These are phyloP conservation scores for Helminthosporium solani DNA, from an alignment of 2,329 filamentous ascomycete species.

Conservation along the genomic window DNA sequence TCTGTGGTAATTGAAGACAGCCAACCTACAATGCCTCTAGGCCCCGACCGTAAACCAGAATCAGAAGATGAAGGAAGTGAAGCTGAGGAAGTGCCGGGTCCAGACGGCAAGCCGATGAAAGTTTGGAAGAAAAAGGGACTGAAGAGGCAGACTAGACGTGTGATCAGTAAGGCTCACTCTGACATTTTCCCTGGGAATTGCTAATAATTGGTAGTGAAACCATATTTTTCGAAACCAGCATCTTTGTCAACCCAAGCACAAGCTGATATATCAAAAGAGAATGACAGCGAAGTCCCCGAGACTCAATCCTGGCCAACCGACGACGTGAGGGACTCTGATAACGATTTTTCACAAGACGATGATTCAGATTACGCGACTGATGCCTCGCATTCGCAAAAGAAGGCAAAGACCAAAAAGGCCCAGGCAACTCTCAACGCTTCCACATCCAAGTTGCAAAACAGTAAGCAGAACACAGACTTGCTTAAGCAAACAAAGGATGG, in stretches of 20 bases:
- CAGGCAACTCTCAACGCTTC: slow-evolving; percentile 4
- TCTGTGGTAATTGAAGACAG: slow-evolving; percentile 45
- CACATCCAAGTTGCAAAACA: slow-evolving; percentile 3
- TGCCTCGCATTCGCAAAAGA: slow-evolving; percentile 37
- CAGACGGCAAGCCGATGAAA: slow-evolving; percentile 60
- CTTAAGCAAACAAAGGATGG: slow-evolving; percentile 24
- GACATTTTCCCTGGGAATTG: slow-evolving; percentile 9
- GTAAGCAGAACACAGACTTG: slow-evolving; percentile 5
- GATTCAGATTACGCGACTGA: slow-evolving; percentile 47
- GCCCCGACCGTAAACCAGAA: slow-evolving; percentile 45
- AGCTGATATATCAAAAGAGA: slow-evolving; percentile 32
- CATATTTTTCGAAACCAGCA: slow-evolving; percentile 47
- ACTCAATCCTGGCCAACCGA: slow-evolving; percentile 26
- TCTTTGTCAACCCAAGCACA: slow-evolving; percentile 20
- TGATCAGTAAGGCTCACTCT: slow-evolving; percentile 51
- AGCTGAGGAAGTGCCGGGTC: slow-evolving; percentile 42
- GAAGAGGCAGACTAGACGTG: slow-evolving; percentile 72
- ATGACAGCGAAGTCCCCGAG: slow-evolving; percentile 44
- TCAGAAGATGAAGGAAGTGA: slow-evolving; percentile 59
- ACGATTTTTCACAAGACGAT: slow-evolving; percentile 34
- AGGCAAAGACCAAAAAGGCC: slow-evolving; percentile 26
- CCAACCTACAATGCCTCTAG: slow-evolving; percentile 47
- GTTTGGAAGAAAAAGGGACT: slow-evolving; percentile 81
- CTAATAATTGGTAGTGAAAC: slow-evolving; percentile 42
- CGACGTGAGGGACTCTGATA: slow-evolving; percentile 38